Evolutionary conservation across 257 asterid species (phyloP).

Genomic region (Schizonepeta tenuifolia): DNA sequence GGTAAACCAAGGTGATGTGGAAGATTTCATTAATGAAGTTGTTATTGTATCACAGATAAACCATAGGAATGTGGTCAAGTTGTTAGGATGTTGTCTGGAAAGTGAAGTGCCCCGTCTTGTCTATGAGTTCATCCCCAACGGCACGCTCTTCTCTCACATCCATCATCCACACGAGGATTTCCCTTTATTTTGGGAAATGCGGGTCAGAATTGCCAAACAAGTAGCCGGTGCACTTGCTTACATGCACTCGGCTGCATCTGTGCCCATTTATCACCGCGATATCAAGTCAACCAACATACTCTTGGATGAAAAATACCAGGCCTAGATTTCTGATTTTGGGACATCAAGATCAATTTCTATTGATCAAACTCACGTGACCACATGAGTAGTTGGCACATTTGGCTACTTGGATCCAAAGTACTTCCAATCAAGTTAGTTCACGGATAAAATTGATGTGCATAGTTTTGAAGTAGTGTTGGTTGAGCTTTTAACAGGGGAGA

Average conservation of each 20-base stretch:
- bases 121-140: conserved; percentile 21
- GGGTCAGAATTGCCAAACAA: conserved; percentile 40
- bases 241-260: conserved; percentile 29
- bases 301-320: conserved; percentile 41
- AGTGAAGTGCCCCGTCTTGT: neutral
- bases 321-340: conserved; percentile 43
- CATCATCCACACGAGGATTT: conserved; percentile 40
- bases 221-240: conserved; percentile 45
- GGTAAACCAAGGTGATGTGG: neutral
- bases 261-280: conserved; percentile 42
- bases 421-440: neutral
- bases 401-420: conserved; percentile 1
- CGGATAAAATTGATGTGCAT: conserved; percentile 25
- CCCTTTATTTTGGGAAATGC: conserved; percentile 40
- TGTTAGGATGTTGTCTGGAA: neutral
- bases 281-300: conserved; percentile 44
- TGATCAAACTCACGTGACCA: neutral
- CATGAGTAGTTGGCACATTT: neutral
- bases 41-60: conserved; percentile 32
- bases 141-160: conserved; percentile 41
- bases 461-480: conserved; percentile 31
- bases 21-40: conserved; percentile 31
- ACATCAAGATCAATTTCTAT: conserved; percentile 33
- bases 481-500: conserved; percentile 27
- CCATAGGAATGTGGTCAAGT: conserved; percentile 28